Base-by-base conservation (phyloP, 768 basidiomycete species). In the Boletus rubescentipes region DNA sequence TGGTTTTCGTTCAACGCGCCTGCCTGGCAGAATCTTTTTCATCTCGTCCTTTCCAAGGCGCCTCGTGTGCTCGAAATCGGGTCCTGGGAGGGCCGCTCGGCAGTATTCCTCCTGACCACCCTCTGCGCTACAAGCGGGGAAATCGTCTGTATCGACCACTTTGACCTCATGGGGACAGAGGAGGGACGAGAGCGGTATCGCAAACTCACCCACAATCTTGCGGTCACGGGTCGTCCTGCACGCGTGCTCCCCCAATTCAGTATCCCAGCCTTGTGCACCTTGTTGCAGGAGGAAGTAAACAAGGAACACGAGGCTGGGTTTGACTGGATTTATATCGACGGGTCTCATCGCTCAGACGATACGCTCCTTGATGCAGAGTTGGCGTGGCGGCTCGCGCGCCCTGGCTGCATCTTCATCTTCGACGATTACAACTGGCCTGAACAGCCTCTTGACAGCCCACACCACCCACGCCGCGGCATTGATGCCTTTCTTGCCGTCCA, bases 41-140 rank as follows among this genome's bases (percentile, higher is more conserved):
- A 71, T 11, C 65, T 72, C 30, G 61, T 82, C 50, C 29, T 30
- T 1, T 67, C 78, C 15, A 39, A 67, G 11, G 59, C 61, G 1
- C 81, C 83, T 11, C 75, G 81, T 16, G 75, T 70, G 2, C 76
- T 84, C 14, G 83, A 83, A 62, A 79, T 84, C 15, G 82, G 83
- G 9, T 81, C 79, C 16, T 84, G 81, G 81, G 83, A 84, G 65
- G 83, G 82, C n/a, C 76, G 82, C 35, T 85, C 83, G 0, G 82
- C 80, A 21, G 75, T 81, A 23, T 84, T 81, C 67, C 69, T 82
- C 46, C 67, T 81, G 32, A 73, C 63, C n/a, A 72, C 76, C 30
- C 74, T 84, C 42, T 80, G 79, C 64, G 63, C 65, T 11, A 51
- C 64, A 2, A 67, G 65, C n/a, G 77, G 79, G 2, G 75, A 77